Evolutionary conservation across 352 stramenopile genomes (phyloP), one percentile per base, ranked within the genome.

Genomic region (Globisporangium emineosum): DNA sequence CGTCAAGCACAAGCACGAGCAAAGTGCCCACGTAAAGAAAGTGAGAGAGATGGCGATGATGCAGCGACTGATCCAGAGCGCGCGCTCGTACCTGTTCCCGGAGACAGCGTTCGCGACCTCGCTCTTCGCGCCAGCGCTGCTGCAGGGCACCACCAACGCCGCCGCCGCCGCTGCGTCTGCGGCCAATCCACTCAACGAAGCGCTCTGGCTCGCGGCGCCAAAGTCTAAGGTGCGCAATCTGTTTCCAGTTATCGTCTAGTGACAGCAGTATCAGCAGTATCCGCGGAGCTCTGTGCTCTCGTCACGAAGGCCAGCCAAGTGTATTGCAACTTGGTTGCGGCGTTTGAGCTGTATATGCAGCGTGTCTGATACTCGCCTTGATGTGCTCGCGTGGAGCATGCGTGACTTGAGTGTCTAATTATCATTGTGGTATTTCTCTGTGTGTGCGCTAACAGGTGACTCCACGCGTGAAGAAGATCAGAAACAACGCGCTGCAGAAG

Each of bases 401-500:
- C 10, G 29, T 37, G 29, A 15, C 3, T n/a, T 57, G 19, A 27
- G 7, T 30, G 47, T 35, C 42, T 51, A 17, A 32, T 29, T 45
- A 4, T 45, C 13, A 17, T 17, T 58, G 15, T 57, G 17, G 9
- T 58, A 2, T 23, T 0, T 35, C 17, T 17, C 12, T 30, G 13
- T 29, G 25, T 37, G 33, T 25, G 33, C 47, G 7, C 52, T 69
- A 30, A 30, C 73, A 94, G 85, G 87, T 95, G 69, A 95, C 87
- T 66, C 87, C 81, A 52, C 88, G 77, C 45, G 83, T 86, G 64
- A 95, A 95, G 77, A 87, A 83, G 64, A 95, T 95, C 79, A 75
- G 83, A 64, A 95, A 95, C 81, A 95, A 95, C 75, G 74, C 89
- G 65, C 76, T 83, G 62, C 90, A 66, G 72, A 95, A 95, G 78